phyloP scores from a whole-genome alignment of 176 grass and related monocot genomes.

The Guadua angustifolia region DNA sequence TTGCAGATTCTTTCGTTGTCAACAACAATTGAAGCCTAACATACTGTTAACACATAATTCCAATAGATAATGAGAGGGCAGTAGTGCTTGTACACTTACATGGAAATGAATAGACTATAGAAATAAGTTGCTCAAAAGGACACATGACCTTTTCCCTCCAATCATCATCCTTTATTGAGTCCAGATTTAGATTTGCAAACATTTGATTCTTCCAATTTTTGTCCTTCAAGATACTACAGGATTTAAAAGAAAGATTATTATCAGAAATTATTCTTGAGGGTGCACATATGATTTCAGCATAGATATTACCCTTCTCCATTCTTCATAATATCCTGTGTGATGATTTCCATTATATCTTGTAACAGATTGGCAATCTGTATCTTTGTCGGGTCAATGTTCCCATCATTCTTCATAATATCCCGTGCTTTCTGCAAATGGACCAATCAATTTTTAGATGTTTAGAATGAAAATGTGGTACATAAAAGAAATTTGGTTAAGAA shows the following conservation, averaged over 20 bases:
- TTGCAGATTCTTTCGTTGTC: conserved; percentile 89
- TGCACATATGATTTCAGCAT: conserved; percentile 23
- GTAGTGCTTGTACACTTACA: conserved; percentile 18
- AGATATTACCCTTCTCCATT: conserved; percentile 57
- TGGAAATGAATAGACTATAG: conserved; percentile 10
- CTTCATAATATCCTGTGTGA: conserved; percentile 81
- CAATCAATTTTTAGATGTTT: conserved; percentile 1
- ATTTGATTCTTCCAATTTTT: conserved; percentile 10
- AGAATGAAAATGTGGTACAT: background rate
- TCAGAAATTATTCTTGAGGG: background rate
- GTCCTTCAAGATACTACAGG: conserved; percentile 49
- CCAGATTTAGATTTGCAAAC: conserved; percentile 70
- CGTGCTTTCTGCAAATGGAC: conserved; percentile 53
- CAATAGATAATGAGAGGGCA: conserved; percentile 18
- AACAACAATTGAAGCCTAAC: conserved; percentile 85
- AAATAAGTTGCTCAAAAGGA: conserved; percentile 46
- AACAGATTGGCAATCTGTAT: conserved; percentile 83
- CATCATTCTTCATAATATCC: no score
- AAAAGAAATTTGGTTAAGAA: background rate
- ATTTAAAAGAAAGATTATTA: conserved; percentile 10
- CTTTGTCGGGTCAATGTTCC: conserved; percentile 49
- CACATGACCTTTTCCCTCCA: conserved; percentile 81
- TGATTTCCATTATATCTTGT: conserved; percentile 96
- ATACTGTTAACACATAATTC: conserved; percentile 55
- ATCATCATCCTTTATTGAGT: conserved; percentile 28